Base-by-base conservation (phyloP, 257 asterid species). In the Fraxinus quadrangulata region DNA sequence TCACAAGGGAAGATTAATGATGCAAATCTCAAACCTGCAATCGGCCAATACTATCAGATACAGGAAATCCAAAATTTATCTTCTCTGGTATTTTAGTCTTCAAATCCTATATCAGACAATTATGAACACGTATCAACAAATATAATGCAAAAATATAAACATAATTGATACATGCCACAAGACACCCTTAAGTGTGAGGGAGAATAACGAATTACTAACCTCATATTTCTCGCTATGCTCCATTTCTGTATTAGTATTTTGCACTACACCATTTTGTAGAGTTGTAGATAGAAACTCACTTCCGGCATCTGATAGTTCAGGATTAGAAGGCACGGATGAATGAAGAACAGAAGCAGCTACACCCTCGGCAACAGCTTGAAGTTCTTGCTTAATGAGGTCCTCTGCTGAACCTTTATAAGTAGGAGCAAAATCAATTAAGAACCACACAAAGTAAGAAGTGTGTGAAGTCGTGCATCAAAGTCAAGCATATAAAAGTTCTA, bases 341-440 rank as follows among this genome's bases (percentile, higher is more conserved):
- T 82, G 89, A 83, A 93, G 89, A 79, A 95, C 98, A 79, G 99
- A 93, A 75, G 97, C 92, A 80, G 94, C 99, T 67, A 89, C 97
- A 70, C 92, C 98, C 85, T 93, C 98, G 61, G 99, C 98, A 79
- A 96, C 97, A 75, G 92, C 94, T 87, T 90, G 96, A 84, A 93
- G 96, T 83, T 96, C 97, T 85, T 88, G 94, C 85, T 96, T 93
- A 77, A 93, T 89, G 74, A 78, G 83, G 83, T 96, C 98, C 85
- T 93, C 99, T 6, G 92, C 84, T 30, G 94, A 90, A 77, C 85
- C 98, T 92, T 80, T 49, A 77, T 45, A 11, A 75, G 70, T 9
- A 73, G 73, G 65, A 68, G 45, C 71, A 71, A 77, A 72, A 69
- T 11, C 45, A 81, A 3, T 79, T 51, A 86, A 81, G 45, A 80